Evolutionary conservation across 306 rosid species (phyloP).

Genomic region (Begonia peltatifolia): DNA sequence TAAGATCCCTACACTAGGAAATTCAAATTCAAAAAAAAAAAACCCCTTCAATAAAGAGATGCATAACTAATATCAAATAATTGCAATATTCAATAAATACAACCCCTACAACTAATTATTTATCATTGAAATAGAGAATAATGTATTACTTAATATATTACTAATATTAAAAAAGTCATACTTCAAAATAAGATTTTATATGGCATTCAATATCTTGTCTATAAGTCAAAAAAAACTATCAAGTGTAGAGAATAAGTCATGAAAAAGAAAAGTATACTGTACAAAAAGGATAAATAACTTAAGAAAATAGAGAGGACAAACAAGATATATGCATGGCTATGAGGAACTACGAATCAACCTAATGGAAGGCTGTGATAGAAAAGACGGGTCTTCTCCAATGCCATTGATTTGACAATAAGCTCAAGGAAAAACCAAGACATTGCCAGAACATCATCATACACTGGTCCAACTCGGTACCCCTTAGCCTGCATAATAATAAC

Average conservation of each 20-base stretch:
- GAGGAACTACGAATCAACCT: slow-evolving; percentile 28
- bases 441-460: slow-evolving; percentile 95
- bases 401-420: slow-evolving; percentile 96
- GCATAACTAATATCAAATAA: no score
- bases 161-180: no score
- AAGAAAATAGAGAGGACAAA: slow-evolving; percentile 1
- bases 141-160: background rate
- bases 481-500: slow-evolving; percentile 54
- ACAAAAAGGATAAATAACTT: background rate
- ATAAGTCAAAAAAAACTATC: no score
- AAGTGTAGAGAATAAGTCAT: no score
- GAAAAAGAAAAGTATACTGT: no score
- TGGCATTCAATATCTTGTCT: no score
- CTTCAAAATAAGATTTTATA: no score
- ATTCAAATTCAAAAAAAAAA: no score
- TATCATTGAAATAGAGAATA: background rate
- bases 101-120: no score
- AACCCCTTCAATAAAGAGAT: no score
- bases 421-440: slow-evolving; percentile 99
- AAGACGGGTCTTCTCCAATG: slow-evolving; percentile 84
- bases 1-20: no score
- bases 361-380: slow-evolving; percentile 82
- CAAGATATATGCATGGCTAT: background rate
- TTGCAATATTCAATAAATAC: no score
- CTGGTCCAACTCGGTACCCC: slow-evolving; percentile 99